Base-by-base conservation (phyloP, 192 early-diverging fungal species). In the Rhizophlyctis rosea region DNA sequence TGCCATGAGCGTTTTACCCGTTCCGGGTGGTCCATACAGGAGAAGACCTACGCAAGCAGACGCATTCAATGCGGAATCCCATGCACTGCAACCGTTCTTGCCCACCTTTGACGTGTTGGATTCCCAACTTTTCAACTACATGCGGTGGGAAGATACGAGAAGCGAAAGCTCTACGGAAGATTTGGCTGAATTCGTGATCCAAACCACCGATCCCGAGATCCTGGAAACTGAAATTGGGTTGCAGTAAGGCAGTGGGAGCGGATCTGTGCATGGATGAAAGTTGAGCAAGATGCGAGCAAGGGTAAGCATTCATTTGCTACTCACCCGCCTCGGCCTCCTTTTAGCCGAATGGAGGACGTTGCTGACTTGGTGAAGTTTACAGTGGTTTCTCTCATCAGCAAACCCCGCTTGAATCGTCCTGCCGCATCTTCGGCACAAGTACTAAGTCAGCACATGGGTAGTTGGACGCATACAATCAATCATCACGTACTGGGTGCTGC, bases 201-300 rank as follows among this genome's bases (percentile, higher is more conserved):
- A 99, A 80, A 53, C 96, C 96, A 74, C 96, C 96, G 73, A 99
- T 98, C 32, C 96, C 96, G 73, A 99, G 79, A 61, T 98, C 93
- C 69, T 94, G 94, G 75, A 98, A 95, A 59, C 93, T 93, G 77
- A 98, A 98, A 65, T 95, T 82, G 3, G 96, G 91, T 71, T 94
- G 87, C 53, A 98, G 88, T 53, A 99, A 74, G 2, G 85, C 81
- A 49, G 87, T 89, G 4, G 88, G 82, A 36, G 81, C 75, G 51
- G 78, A 80, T 13, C 81, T 87, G 24, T 56, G 51, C 50, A 21
- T 18, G 32, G 5, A 65, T 32, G 18, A 24, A 18, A 44, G 25
- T 7, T 28, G 24, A 34, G 52, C n/a, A 76, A 49, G 29, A 36
- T 52, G 50, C 25, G 9, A 9, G 39, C 9, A 13, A n/a, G 39